Percentiles rank a stretch among this genome's conserved stretches.
These are phyloP conservation scores for Xerophyta viscosa DNA, from an alignment of 106 monocot genomes.

Conservation along the genomic window DNA sequence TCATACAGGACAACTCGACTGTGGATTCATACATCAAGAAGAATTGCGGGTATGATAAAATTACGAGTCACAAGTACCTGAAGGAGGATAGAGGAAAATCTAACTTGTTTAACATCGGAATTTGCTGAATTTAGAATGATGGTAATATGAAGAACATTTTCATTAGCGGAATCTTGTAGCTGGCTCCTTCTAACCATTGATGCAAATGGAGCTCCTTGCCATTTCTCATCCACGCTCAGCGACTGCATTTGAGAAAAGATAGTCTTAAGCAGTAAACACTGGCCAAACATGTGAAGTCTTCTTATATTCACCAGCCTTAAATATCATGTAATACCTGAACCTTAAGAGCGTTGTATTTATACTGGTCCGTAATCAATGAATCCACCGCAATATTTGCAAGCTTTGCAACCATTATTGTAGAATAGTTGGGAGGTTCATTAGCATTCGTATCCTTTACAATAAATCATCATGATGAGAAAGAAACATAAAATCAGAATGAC, in stretches of 20 bases:
- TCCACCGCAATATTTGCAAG: conserved; percentile 42
- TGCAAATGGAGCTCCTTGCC: conserved; percentile 84
- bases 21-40: too few species aligned
- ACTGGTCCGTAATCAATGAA: conserved; percentile 33
- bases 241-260: conserved; percentile 44
- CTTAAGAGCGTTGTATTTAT: conserved; percentile 29
- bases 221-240: conserved; percentile 77
- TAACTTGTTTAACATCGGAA: conserved; percentile 57
- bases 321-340: conserved; percentile 41
- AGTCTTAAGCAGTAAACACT: too few species aligned
- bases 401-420: conserved; percentile 38
- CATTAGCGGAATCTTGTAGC: conserved; percentile 33
- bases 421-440: conserved; percentile 20
- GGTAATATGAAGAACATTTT: conserved; percentile 40
- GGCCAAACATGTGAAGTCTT: too few species aligned
- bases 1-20: not conserved
- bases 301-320: too few species aligned
- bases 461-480: not conserved
- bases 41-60: too few species aligned
- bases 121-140: conserved; percentile 34
- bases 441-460: conserved; percentile 17
- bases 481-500: not conserved
- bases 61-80: conserved; percentile 43
- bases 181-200: conserved; percentile 69
- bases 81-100: conserved; percentile 62